Evolutionary conservation across 2,329 filamentous ascomycete genomes (phyloP).

Genomic region (Alternaria ventricosa): DNA sequence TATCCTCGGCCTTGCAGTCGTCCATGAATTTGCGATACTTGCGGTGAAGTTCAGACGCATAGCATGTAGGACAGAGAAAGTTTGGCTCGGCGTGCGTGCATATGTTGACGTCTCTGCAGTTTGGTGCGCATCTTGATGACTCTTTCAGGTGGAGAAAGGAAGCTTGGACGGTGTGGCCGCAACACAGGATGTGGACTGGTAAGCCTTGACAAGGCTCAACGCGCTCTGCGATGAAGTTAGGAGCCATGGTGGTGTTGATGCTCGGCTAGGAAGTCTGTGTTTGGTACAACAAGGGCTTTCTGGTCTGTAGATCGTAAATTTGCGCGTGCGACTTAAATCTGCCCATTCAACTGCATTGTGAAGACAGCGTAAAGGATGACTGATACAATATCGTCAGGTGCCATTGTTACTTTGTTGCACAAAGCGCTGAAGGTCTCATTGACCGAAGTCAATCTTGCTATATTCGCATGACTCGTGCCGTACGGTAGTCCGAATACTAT

Average conservation of each 20-base stretch:
- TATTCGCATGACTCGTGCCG: neutral
- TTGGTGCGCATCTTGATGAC: constrained; percentile 5
- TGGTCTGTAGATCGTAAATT: neutral
- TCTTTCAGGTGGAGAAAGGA: neutral
- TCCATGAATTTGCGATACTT: neutral
- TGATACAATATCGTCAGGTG: neutral
- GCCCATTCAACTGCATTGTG: neutral
- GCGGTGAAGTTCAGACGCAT: neutral
- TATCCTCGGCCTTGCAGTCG: neutral
- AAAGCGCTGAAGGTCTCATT: neutral
- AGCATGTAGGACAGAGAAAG: constrained; percentile 4
- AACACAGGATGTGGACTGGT: neutral
- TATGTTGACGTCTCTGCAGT: neutral
- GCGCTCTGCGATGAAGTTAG: neutral
- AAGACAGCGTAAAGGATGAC: neutral
- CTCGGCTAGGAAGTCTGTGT: neutral
- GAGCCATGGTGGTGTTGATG: neutral
- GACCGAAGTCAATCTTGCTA: neutral
- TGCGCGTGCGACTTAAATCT: neutral
- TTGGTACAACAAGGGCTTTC: neutral
- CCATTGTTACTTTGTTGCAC: neutral
- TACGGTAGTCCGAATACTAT: neutral
- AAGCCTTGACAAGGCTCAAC: neutral
- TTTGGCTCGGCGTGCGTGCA: neutral
- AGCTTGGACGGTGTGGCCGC: neutral